Base-by-base conservation (phyloP, 345 rosid species). In the Arabidopsis suecica region DNA sequence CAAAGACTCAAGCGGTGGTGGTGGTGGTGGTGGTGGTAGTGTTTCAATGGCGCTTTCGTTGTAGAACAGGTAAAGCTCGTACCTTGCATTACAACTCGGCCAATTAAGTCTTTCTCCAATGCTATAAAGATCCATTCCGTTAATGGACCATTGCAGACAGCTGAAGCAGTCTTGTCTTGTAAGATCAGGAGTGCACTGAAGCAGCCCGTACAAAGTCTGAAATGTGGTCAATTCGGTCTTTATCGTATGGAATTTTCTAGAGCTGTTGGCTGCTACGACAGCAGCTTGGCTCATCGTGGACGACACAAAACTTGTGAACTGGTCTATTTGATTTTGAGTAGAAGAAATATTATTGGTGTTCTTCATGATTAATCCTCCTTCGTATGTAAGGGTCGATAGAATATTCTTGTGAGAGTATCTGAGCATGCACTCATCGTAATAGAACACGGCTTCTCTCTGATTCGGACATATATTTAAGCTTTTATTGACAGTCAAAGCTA, bases 61-160 rank as follows among this genome's bases (percentile, higher is more conserved):
- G 75, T 55, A 84, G 11, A 86, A 84, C 0, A 9, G 33, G 59
- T 68, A 68, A 3, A 62, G 0, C 63, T 85, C 84, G 42, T 3
- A 82, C 18, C 84, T 75, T 12, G 80, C 1, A 13, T 3, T 72
- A 68, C 87, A 88, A 30, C 85, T 88, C 0, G 86, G 80, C 33
- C 74, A 6, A 5, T 40, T 16, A 13, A 81, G 60, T 3, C 53
- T 48, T 48, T 56, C 87, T 38, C 88, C 92, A 5, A 3, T 0
- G 6, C 10, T n/a, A 9, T 0, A 1, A 14, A n/a, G 50, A 6
- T 9, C 0, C 50, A 45, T 45, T 45, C 3, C 0, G 0, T 7
- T 16, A 9, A 45, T 7, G 2, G 10, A 6, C 0, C 0, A 0
- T 34, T 33, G 34, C n/a, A 86, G 74, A 68, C 90, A 86, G 0